Conservation (phyloP, 2,329 filamentous ascomycete species). For the Periconia macrospinosa region DNA sequence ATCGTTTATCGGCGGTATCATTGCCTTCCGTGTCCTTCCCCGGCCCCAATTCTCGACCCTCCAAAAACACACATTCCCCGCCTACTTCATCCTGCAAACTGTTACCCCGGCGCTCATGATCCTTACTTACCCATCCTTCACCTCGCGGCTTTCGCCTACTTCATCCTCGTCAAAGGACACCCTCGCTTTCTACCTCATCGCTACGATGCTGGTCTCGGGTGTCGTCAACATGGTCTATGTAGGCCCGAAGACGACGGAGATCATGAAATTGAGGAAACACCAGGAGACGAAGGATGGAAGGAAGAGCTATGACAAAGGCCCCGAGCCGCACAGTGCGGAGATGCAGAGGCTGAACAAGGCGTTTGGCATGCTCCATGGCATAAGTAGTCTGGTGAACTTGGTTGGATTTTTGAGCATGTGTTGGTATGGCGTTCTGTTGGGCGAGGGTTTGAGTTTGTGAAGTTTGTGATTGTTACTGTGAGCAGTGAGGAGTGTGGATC, state of each 20-base stretch:
- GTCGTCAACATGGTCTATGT: conserved; percentile 71
- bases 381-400: conserved; percentile 80
- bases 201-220: conserved; percentile 70
- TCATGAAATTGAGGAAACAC: conserved; percentile 74
- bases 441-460: conserved; percentile 55
- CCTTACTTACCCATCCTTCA: conserved; percentile 69
- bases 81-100: conserved; percentile 87
- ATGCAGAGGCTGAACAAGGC: conserved; percentile 62
- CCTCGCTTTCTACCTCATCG: conserved; percentile 59
- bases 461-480: not conserved
- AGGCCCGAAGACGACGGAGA: conserved; percentile 72
- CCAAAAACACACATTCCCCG: conserved; percentile 76
- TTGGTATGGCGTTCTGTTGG: conserved; percentile 77
- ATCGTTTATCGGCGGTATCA: conserved; percentile 73
- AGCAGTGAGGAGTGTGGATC: no score
- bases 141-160: conserved; percentile 12
- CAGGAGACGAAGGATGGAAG: conserved; percentile 92
- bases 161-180: conserved; percentile 13
- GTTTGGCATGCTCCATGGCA: conserved; percentile 78
- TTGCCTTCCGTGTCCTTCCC: conserved; percentile 76
- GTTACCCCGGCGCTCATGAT: conserved; percentile 71
- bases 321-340: conserved; percentile 72
- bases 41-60: conserved; percentile 79
- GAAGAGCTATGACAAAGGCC: conserved; percentile 73
- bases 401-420: conserved; percentile 68